Evolutionary conservation across 192 early-diverging fungal genomes (phyloP).

Genomic region (Backusella tarrabulga): DNA sequence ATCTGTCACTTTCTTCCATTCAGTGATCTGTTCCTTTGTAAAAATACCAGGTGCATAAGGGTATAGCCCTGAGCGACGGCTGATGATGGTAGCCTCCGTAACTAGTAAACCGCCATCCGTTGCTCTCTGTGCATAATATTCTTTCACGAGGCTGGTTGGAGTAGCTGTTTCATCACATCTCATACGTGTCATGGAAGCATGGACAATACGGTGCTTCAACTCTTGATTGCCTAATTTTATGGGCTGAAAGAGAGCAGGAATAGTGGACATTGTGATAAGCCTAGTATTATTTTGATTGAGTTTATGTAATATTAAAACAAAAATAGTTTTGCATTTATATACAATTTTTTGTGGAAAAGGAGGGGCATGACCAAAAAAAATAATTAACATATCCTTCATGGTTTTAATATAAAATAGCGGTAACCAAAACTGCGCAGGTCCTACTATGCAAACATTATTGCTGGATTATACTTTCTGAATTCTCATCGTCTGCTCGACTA

Average conservation of each 20-base stretch:
- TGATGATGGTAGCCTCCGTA: conserved; percentile 23
- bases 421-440: no score
- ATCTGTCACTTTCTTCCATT: conserved; percentile 53
- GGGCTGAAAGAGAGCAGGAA: conserved; percentile 17
- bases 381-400: no score
- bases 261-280: neutral
- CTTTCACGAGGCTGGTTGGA: conserved; percentile 6
- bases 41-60: conserved; percentile 32
- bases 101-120: conserved; percentile 24
- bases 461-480: no score
- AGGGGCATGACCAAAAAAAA: no score
- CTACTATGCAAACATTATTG: no score
- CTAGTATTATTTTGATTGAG: neutral
- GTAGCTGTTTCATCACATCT: neutral
- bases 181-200: conserved; percentile 22
- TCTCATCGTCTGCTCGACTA: no score
- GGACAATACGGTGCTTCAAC: conserved; percentile 22
- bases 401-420: no score
- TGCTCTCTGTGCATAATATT: conserved; percentile 29
- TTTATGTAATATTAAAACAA: neutral
- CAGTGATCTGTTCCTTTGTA: conserved; percentile 39
- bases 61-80: conserved; percentile 10
- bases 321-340: neutral
- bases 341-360: neutral
- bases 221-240: conserved; percentile 14